phyloP scores from a whole-genome alignment of 768 basidiomycete genomes.

The Leucosporidium scottii region DNA sequence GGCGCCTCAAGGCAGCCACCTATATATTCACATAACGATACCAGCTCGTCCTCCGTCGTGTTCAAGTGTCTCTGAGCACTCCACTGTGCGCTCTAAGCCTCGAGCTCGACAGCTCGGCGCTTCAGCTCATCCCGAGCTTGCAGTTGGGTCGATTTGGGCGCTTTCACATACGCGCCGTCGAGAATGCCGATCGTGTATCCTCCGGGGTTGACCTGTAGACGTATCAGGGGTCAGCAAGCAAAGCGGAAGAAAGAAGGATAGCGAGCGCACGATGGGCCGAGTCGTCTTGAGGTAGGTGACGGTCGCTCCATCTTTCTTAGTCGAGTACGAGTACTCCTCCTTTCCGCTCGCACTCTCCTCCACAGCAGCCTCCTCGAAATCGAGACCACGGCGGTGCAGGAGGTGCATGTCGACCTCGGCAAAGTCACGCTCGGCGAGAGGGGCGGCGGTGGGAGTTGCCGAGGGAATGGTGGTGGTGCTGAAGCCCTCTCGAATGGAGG shows the following conservation, averaged over 20 bases:
- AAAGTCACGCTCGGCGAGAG: not conserved
- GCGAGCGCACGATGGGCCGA: not conserved
- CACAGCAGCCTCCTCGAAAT: not conserved
- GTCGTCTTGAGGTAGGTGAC: conserved; percentile 1
- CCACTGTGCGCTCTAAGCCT: no score
- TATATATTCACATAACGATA: no score
- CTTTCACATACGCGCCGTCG: not conserved
- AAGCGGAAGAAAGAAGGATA: no score
- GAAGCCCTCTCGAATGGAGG: no score
- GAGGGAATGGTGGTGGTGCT: not conserved
- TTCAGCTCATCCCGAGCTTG: not conserved
- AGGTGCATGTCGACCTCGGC: not conserved
- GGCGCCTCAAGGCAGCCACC: no score
- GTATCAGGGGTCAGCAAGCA: not conserved
- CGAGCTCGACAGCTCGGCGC: no score
- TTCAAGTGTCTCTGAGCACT: no score
- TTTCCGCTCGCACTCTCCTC: not conserved
- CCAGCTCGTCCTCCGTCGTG: no score
- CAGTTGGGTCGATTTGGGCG: not conserved
- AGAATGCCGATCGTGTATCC: not conserved
- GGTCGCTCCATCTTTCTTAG: not conserved
- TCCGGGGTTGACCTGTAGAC: not conserved
- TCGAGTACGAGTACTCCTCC: not conserved
- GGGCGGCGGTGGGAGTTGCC: not conserved
- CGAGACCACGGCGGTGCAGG: not conserved